These are phyloP conservation scores for Mortierella sp. DNA, from an alignment of 371 early-diverging fungal genomes.

Conservation along the genomic window DNA sequence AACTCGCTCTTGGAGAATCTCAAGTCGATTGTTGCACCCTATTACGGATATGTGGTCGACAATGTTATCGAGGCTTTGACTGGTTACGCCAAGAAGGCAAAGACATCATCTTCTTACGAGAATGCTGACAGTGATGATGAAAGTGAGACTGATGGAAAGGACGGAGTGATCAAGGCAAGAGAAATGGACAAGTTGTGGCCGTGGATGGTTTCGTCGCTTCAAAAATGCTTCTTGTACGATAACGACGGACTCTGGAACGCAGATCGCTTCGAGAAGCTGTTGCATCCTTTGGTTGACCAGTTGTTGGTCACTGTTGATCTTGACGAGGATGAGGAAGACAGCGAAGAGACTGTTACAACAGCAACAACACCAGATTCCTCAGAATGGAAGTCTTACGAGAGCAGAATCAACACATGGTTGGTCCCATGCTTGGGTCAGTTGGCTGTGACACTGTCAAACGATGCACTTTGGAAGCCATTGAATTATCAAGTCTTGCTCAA, in stretches of 20 bases:
- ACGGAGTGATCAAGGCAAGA: slow-evolving; percentile 16
- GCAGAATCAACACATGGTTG: slow-evolving; percentile 71
- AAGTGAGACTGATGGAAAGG: not conserved
- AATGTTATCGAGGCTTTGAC: slow-evolving; percentile 72
- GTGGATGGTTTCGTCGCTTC: slow-evolving; percentile 70
- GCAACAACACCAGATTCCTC: not conserved
- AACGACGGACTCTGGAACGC: slow-evolving; percentile 79
- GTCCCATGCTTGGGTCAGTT: slow-evolving; percentile 89
- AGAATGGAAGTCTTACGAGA: slow-evolving; percentile 57
- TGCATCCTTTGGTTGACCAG: slow-evolving; percentile 81
- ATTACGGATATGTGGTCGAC: slow-evolving; percentile 84
- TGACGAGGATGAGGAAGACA: slow-evolving; percentile 40
- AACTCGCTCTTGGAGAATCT: slow-evolving; percentile 81
- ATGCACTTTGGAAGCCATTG: slow-evolving; percentile 90
- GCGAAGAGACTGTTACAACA: not conserved
- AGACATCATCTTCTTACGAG: slow-evolving; percentile 28
- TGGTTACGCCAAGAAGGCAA: slow-evolving; percentile 57
- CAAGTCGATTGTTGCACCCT: slow-evolving; percentile 90
- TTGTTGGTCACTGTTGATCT: slow-evolving; percentile 68
- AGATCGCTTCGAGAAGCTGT: slow-evolving; percentile 79
- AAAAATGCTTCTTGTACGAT: slow-evolving; percentile 80
- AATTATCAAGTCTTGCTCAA: slow-evolving; percentile 85
- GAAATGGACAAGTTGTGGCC: slow-evolving; percentile 69
- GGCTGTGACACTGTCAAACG: slow-evolving; percentile 83
- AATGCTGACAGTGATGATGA: slow-evolving; percentile 54